These are phyloP conservation scores for Ceratocystiopsis brevicomis DNA, from an alignment of 2,329 filamentous ascomycete species.

Conservation along the genomic window DNA sequence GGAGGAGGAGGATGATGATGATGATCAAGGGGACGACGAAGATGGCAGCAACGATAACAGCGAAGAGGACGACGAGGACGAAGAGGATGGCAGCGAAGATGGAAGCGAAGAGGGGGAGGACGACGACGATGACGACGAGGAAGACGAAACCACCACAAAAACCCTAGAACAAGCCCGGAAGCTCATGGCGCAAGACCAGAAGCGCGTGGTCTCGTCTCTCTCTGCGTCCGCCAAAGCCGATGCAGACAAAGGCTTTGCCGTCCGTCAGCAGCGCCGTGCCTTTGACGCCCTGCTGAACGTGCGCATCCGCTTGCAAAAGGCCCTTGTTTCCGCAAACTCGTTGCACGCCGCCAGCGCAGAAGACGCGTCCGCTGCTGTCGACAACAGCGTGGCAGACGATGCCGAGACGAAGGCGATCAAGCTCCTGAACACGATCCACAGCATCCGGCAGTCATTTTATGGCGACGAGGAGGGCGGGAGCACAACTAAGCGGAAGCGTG, in stretches of 20 bases:
- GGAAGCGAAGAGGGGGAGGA: constrained; percentile 18
- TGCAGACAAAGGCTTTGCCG: constrained; percentile 65
- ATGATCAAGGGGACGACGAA: constrained; percentile 21
- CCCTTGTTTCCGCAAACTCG: constrained; percentile 64
- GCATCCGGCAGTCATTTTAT: constrained; percentile 44
- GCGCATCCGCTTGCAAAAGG: constrained; percentile 85
- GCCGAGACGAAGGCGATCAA: constrained; percentile 46
- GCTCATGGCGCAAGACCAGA: constrained; percentile 49
- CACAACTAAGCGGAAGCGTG: constrained; percentile 12
- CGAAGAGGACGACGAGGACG: constrained; percentile 13
- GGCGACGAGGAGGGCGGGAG: constrained; percentile 25
- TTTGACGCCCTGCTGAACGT: constrained; percentile 83
- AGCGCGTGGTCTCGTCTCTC: constrained; percentile 41
- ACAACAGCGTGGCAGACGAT: constrained; percentile 47
- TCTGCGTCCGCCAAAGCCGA: constrained; percentile 53
- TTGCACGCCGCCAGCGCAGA: constrained; percentile 31
- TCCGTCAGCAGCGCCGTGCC: constrained; percentile 66
- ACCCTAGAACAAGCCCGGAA: constrained; percentile 41
- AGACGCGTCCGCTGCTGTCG: constrained; percentile 8
- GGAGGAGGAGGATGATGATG: constrained; percentile 14
- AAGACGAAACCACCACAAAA: constrained; percentile 14
- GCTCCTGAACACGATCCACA: constrained; percentile 65
- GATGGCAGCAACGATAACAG: constrained; percentile 30
- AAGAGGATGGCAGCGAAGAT: constrained; percentile 15
- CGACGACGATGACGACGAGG: constrained; percentile 17